Base-by-base conservation (phyloP, 2,329 filamentous ascomycete species). In the Corynespora cassiicola region DNA sequence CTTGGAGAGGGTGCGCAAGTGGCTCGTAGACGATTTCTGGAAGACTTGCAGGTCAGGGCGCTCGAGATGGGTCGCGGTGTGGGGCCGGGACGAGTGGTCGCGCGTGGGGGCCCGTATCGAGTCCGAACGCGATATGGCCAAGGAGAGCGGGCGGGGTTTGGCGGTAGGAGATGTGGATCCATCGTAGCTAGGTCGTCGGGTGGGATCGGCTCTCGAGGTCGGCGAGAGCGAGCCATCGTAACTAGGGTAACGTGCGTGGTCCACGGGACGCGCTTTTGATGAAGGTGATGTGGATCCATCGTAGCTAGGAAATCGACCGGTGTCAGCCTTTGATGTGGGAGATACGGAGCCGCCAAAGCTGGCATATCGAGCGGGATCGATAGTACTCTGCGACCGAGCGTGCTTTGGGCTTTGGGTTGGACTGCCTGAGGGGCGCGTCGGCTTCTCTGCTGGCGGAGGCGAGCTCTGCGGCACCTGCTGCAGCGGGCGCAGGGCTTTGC, bases 21-120 rank as follows among this genome's bases (percentile, higher is more conserved):
- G 89, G 41, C 87, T 86, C 2, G 94, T 97, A 0, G 92, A 88
- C 0, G 94, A 97, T 55, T 88, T 88, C 41, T 92, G 87, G 12
- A 99, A 77, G 21, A 82, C 85, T 64, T 90, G 82, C 8, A 97
- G 76, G 49, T 96, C 90, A 3, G 69, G 67, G 27, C 53, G 51
- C 25, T 70, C 68, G 21, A 70, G 49, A 28, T 69, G 63, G 12
- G 60, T 56, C 41, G 47, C 60, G 16, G 27, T 39, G 33, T 60
- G 48, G n/a, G 58, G 56, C 6, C 60, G 58, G 5, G 54, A 33
- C 1, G 61, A 56, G 39, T 65, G 63, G 21, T 65, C 62, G 44
- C 60, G 63, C 19, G 54, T 64, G 6, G 65, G 64, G 1, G 64
- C 66, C 26, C 66, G 58, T 27, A 69, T 56, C 6, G 65, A 68